Evolutionary conservation across 257 asterid genomes (phyloP), one percentile per base, ranked within the genome.

Genomic region (Nicotiana tabacum): DNA sequence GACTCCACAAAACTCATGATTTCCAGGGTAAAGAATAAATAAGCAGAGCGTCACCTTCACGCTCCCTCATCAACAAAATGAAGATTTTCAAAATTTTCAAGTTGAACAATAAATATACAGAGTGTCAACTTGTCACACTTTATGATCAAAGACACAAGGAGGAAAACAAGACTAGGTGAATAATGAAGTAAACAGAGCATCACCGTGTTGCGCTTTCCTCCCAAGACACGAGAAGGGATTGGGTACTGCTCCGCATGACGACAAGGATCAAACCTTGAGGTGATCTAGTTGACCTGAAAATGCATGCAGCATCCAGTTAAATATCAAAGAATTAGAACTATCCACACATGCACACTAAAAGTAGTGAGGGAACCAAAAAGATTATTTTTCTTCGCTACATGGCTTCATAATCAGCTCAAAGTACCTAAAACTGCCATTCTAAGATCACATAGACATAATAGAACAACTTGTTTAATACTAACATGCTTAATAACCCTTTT

Each of bases 171-270:
- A 43, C 48, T 43, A 43, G 37, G 17, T 43, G 37, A 72, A 5
- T 43, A 43, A 69, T 18, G 0, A 69, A 69, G 55, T 69, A 69
- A 17, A 46, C 58, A 24, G 58, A 21, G 21, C 21, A 70, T 84
- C 43, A 87, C 87, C 87, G 39, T 84, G 43, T 89, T 85, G 12
- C 87, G 90, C 82, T 76, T 87, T 62, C 86, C 86, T 16, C 86
- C 74, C 86, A 87, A 62, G 69, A 58, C 33, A 21, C 58, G 37
- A 18, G 89, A 83, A 84, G 92, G 89, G 39, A 86, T 79, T 24
- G 87, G 85, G 65, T 83, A 60, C 79, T 77, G 66, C 83, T 87
- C 90, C 62, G 89, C 90, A 84, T 86, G 88, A 67, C 84, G 83
- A 74, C 68, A 79, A 79, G 86, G 85, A 79, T 85, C 87, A 43